These are phyloP conservation scores for Ophiocordyceps robertsii DNA, from an alignment of 2,329 filamentous ascomycete genomes.

Conservation along the genomic window DNA sequence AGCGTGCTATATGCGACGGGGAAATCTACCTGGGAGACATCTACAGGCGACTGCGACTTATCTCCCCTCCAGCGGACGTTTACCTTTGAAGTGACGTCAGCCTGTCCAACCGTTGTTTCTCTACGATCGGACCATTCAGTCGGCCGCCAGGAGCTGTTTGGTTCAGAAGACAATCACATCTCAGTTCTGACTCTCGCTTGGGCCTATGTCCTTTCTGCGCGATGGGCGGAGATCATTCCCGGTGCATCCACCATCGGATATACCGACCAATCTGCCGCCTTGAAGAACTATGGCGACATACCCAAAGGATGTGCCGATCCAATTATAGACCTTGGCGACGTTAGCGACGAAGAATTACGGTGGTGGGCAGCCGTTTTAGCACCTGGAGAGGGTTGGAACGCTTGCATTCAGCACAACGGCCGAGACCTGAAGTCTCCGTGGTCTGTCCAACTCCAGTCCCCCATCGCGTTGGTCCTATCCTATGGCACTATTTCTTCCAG, in stretches of 20 bases:
- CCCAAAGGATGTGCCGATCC: neutral
- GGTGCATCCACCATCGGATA: neutral
- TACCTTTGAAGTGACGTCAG: neutral
- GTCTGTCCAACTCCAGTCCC: neutral
- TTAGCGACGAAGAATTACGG: neutral
- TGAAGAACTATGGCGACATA: neutral
- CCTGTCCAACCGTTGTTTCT: neutral
- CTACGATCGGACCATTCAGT: neutral
- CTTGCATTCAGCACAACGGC: neutral
- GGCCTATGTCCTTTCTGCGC: slow-evolving; percentile 6
- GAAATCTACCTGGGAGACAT: neutral
- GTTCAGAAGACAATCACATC: neutral
- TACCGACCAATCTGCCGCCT: neutral
- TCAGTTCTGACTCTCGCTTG: slow-evolving; percentile 6
- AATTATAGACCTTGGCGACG: neutral
- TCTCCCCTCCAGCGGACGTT: neutral
- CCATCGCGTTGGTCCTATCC: neutral
- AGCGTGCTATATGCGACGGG: neutral
- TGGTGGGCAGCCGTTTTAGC: slow-evolving; percentile 3
- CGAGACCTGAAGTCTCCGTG: neutral
- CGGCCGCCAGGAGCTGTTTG: neutral
- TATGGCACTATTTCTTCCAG: neutral
- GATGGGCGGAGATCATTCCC: slow-evolving; percentile 6
- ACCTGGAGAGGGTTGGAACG: neutral
- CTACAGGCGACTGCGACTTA: neutral